These are phyloP conservation scores for Fusarium cicatricum DNA, from an alignment of 2,329 filamentous ascomycete genomes.

Conservation along the genomic window DNA sequence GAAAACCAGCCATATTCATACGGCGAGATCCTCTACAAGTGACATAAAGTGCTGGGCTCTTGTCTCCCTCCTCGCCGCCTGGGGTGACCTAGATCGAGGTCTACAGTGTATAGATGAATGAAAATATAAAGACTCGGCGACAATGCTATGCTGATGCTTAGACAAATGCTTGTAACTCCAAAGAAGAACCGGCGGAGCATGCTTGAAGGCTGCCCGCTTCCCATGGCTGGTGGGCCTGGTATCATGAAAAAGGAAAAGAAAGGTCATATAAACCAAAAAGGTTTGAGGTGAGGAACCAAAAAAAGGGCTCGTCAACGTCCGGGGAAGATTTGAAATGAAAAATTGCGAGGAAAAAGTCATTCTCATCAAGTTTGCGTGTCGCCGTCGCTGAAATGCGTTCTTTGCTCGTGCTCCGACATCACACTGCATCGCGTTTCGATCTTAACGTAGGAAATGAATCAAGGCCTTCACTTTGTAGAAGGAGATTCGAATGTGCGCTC, in stretches of 20 bases:
- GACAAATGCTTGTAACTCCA: slow-evolving; percentile 20
- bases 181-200: slow-evolving; percentile 19
- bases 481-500: slow-evolving; percentile 11
- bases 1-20: slow-evolving; percentile 3
- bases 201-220: slow-evolving; percentile 16
- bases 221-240: slow-evolving; percentile 35
- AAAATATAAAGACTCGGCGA: slow-evolving; percentile 6
- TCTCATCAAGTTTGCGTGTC: slow-evolving; percentile 1
- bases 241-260: slow-evolving; percentile 35
- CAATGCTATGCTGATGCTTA: slow-evolving; percentile 22
- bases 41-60: not conserved
- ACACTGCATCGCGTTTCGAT: not conserved
- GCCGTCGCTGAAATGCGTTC: not conserved
- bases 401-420: not conserved
- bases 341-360: not conserved
- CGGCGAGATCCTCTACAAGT: not conserved
- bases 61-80: not conserved
- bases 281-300: slow-evolving; percentile 1
- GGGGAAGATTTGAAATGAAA: not conserved
- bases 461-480: slow-evolving; percentile 5
- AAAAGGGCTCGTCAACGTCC: not conserved
- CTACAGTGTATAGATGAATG: slow-evolving; percentile 1
- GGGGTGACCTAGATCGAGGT: not conserved
- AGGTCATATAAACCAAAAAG: slow-evolving; percentile 1
- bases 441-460: not conserved